phyloP scores from a whole-genome alignment of 768 basidiomycete species.

The Polyporus arcularius region DNA sequence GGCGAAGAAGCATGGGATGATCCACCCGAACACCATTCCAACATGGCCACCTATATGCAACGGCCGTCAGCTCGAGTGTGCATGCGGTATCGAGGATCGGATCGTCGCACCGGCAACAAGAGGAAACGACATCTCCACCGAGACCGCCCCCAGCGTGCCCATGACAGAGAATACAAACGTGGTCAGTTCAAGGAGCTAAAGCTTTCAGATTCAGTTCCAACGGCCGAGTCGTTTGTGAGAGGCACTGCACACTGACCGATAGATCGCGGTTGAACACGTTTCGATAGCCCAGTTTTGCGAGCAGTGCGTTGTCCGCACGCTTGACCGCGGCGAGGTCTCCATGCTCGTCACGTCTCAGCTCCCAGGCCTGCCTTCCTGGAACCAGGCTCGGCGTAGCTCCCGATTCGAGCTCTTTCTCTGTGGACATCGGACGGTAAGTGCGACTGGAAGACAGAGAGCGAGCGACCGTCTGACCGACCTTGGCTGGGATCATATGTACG shows the following conservation, averaged over 20 bases:
- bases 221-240: background rate
- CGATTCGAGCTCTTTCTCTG: too few relatives aligned
- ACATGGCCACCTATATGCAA: conserved; percentile 62
- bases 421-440: too few relatives aligned
- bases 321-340: conserved; percentile 22
- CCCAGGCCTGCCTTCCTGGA: background rate
- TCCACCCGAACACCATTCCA: conserved; percentile 78
- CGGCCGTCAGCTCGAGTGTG: too few relatives aligned
- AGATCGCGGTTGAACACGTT: conserved; percentile 76
- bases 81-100: too few relatives aligned
- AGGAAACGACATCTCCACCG: conserved; percentile 66
- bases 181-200: conserved; percentile 58
- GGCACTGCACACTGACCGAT: conserved; percentile 44
- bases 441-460: too few relatives aligned
- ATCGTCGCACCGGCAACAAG: conserved; percentile 53
- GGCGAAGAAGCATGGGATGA: conserved; percentile 70
- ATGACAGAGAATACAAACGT: conserved; percentile 71
- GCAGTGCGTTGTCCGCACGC: conserved; percentile 54
- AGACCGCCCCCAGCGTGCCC: conserved; percentile 70
- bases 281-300: conserved; percentile 71
- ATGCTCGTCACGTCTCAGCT: background rate
- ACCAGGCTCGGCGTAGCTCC: too few relatives aligned
- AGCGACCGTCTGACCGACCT: too few relatives aligned
- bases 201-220: too few relatives aligned
- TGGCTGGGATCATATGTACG: too few relatives aligned